Base-by-base conservation (phyloP, 345 rosid species). In the Turritis glabra region DNA sequence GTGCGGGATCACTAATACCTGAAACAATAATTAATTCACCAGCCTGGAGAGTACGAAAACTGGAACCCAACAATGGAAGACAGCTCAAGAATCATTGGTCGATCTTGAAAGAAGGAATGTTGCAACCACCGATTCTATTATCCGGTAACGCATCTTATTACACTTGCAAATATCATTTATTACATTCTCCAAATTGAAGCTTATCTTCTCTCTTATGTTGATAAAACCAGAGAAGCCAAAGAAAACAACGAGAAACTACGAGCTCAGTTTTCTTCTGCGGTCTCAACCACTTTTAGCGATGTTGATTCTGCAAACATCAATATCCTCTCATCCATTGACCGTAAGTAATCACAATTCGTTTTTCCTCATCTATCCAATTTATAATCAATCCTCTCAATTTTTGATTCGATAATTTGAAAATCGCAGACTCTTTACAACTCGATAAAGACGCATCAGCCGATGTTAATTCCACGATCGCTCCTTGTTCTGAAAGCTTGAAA, bases 401-500 rank as follows among this genome's bases (percentile, higher is more conserved):
- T 29, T 27, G 58, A 25, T 47, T 44, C 12, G 8, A 32, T 58
- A 15, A 4, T 32, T 1, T 14, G 1, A 17, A 17, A 32, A 12
- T 18, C 43, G 84, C 96, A 96, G 99, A 87, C 57, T 88, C 98
- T 33, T 84, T 96, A 67, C 85, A 90, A 82, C 92, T 90, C 44
- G 99, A 96, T 77, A 92, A 72, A 65, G 91, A 86, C 30, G 97
- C 97, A 64, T 89, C 89, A 8, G 71, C 74, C 15, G 92, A 90
- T 78, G 78, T 92, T 69, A 85, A 88, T 43, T 85, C 98, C 70
- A 85, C 89, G 77, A 84, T 90, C 17, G 76, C 50, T 57, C 98
- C 97, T n/a, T 88, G 92, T 46, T 87, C 85, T 10, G 91, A 78
- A 52, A 92, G 80, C 78, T 77, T 96, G 82, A 83, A 84, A 78